Conservation (phyloP, 129 eudicot species). For the Dittrichia graveolens region DNA sequence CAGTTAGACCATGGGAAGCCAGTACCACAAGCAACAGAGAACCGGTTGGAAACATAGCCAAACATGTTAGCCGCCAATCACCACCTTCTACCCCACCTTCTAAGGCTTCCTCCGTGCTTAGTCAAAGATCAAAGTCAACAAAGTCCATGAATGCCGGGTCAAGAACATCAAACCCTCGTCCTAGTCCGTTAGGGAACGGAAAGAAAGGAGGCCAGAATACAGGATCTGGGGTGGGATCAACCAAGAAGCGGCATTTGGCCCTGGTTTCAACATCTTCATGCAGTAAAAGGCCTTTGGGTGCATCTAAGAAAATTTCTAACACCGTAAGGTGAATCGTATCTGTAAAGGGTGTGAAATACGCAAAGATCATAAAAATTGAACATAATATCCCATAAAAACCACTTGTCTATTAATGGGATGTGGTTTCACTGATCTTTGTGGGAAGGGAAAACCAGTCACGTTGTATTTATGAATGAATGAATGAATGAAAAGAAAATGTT, state of each 20-base stretch:
- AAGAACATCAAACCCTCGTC: slow-evolving; percentile 19
- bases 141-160: slow-evolving; percentile 51
- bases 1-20: slow-evolving; percentile 76
- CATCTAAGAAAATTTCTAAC: background rate
- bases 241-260: slow-evolving; percentile 63
- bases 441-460: background rate
- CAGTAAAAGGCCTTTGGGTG: slow-evolving; percentile 45
- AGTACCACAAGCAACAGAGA: slow-evolving; percentile 32
- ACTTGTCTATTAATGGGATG: background rate
- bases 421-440: slow-evolving; percentile 20
- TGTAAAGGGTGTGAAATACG: slow-evolving; percentile 22
- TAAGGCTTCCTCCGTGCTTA: background rate
- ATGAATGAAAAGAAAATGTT: slow-evolving; percentile 16
- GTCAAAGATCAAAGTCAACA: slow-evolving; percentile 40
- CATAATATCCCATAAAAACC: background rate
- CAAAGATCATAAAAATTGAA: slow-evolving; percentile 6
- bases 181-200: slow-evolving; percentile 42
- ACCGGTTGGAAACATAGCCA: background rate
- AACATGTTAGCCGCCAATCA: slow-evolving; percentile 49
- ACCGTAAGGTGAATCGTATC: background rate
- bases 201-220: slow-evolving; percentile 43
- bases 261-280: slow-evolving; percentile 43
- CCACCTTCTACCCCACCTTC: slow-evolving; percentile 53
- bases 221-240: slow-evolving; percentile 34
- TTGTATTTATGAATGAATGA: slow-evolving; percentile 3